phyloP scores from a whole-genome alignment of 495 filamentous ascomycete species.

The Penicillium steckii region DNA sequence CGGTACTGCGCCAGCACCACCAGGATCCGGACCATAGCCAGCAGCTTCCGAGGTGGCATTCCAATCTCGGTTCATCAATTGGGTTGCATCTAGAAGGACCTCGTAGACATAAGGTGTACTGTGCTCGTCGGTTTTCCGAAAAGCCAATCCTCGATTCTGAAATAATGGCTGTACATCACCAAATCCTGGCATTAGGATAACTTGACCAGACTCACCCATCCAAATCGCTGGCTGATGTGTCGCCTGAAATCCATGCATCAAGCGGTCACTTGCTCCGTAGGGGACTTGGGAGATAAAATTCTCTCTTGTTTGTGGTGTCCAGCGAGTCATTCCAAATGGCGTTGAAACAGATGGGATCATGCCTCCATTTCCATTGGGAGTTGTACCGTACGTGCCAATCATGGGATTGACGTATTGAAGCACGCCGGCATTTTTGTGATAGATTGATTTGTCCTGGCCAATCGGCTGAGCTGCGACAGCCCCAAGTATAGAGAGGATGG shows the following conservation, averaged over 20 bases:
- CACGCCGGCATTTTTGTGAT: conserved; percentile 15
- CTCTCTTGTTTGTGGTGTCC: conserved; percentile 30
- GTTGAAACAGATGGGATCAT: conserved; percentile 29
- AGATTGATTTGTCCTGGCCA: conserved; percentile 1
- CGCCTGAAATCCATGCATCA: conserved; percentile 28
- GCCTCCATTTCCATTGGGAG: conserved; percentile 24
- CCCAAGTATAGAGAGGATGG: neutral
- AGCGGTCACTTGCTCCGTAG: conserved; percentile 23
- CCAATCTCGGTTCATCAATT: conserved; percentile 18
- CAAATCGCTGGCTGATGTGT: conserved; percentile 31
- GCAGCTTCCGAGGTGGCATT: conserved; percentile 28
- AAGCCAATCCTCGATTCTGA: conserved; percentile 22
- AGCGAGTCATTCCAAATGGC: conserved; percentile 29
- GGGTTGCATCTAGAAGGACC: conserved; percentile 21
- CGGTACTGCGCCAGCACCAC: conserved; percentile 22
- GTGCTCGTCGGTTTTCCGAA: conserved; percentile 20
- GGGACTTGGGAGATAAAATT: conserved; percentile 30
- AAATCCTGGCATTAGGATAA: conserved; percentile 22
- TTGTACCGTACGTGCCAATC: conserved; percentile 24
- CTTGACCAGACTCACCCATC: conserved; percentile 29
- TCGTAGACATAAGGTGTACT: conserved; percentile 29
- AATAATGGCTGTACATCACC: conserved; percentile 26
- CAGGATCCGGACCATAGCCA: conserved; percentile 21
- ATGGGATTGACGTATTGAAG: conserved; percentile 23
- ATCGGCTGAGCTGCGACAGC: conserved; percentile 3